Evolutionary conservation across 208 protist genomes (phyloP), one percentile per base, ranked within the genome.

Genomic region (Phytomonas sp.): DNA sequence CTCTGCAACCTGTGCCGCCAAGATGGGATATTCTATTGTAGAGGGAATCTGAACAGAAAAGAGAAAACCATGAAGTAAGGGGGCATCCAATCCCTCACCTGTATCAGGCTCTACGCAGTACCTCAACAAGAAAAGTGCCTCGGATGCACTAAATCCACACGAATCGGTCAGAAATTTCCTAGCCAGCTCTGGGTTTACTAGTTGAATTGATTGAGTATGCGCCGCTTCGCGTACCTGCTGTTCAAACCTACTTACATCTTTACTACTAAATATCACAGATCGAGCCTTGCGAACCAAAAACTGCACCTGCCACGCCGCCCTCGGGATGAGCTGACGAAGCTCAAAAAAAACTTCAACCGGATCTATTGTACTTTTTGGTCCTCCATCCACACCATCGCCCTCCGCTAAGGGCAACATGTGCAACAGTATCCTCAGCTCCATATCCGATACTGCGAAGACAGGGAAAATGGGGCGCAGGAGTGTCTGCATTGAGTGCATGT

Each of bases 1-100:
- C 71, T 95, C 89, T 5, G 85, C 78, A 28, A 92, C 85, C 32
- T 82, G 80, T 0, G 74, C 76, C 66, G 87, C 81, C 1, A 95
- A 73, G 37, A 95, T 70, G 30, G 81, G 73, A 75, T 85, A 95
- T 62, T 87, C 80, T 15, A 84, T 78, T 15, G 81, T 76, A 6
- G 60, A 30, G n/a, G 84, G 84, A 1, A 92, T 66, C 29, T 72
- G 67, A 11, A 82, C 77, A 13, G 72, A 37, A 68, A 88, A 90
- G 17, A 95, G 68, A 0, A 89, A 62, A 20, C 77, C 77, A 53
- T 89, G 77, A 51, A 92, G 66, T 40, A 84, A 79, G 2, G 65
- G 36, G 30, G 74, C 73, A 65, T 89, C 84, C 23, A 81, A 63
- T 6, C 51, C 53, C 53, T 68, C 63, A 20, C 70, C 68, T 17